Base-by-base conservation (phyloP, 1,139 yeast species). In the Yamadazyma sp. region DNA sequence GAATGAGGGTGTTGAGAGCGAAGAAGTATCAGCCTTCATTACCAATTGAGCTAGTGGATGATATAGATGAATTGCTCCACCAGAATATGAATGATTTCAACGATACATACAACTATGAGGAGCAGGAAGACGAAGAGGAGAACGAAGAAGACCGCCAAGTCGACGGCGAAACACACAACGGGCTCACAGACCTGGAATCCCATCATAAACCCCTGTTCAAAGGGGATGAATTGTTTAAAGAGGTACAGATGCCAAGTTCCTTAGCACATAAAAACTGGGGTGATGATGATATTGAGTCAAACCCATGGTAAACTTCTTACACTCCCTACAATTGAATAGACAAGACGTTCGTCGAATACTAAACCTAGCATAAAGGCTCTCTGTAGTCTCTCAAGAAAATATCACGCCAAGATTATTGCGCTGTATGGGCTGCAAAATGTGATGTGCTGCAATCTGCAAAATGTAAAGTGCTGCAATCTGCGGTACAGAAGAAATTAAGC, bases 21-120 rank as follows among this genome's bases (percentile, higher is more conserved):
- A 64, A 65, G 45, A 64, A 76, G 41, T 80, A 67, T 50, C 85
- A 80, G 52, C 92, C 94, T 2, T 64, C 76, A 16, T 59, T 85
- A 38, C 86, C 89, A 0, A 61, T 78, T 21, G 70, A 68, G 6
- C 62, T 83, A 3, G 61, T 78, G 41, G 94, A 85, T 54, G 78
- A 73, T 34, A 61, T 83, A 26, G 89, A 82, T 47, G 85, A 80
- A 32, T 69, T 82, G 5, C 47, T 69, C 34, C 50, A 62, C 8
- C 60, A 51, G 33, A 70, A 70, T 45, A 61, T 55, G 34, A 58
- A 56, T 31, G 55, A 52, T 39, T 43, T 56, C 29, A 63, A 65
- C 40, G 72, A 66, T 21, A 63, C 70, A 9, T 68, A 52, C 42
- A 71, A 66, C 35, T 61, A 65, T n/a, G 49, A 53, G 6, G 47